Evolutionary conservation across 2,329 filamentous ascomycete species (phyloP), one percentile per base, ranked within the genome.

Genomic region (Cyphellophora attinorum): DNA sequence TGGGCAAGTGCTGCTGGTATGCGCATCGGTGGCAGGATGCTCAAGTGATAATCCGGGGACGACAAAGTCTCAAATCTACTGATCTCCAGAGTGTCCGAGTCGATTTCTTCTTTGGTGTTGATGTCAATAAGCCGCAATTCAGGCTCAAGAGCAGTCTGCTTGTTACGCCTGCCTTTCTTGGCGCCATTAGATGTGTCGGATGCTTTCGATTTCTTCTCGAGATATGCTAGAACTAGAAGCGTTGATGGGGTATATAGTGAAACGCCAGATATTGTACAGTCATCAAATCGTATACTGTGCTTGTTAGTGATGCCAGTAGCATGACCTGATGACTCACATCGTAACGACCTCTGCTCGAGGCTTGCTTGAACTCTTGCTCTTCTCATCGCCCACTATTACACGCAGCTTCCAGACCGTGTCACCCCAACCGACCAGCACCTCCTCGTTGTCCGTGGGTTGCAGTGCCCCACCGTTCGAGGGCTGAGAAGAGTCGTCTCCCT

Each of bases 201-300:
- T 14, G 8, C 17, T 19, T 31, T 31, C 12, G 15, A 14, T 29
- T 85, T 82, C 23, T 79, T 75, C 41, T 79, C 79, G 51, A 86
- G 79, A 61, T 93, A 95, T 54, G 88, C 88, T 62, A 98, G 80
- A 51, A 96, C 81, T 51, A 94, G 74, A 59, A 98, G 72, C 48
- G 94, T 70, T 54, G 76, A 91, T 55, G 85, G 85, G 55, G 86
- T 94, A 76, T 95, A 96, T 61, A 98, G 72, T 46, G 89, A 93
- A 60, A 98, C 81, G 52, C 91, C 91, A 56, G 91, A 94, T 67
- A 98, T 85, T 58, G 94, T 86, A 68, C 91, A 96, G 65, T 98
- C 91, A 61, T 91, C 93, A 53, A 47, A 45, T 43, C 86, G 83
- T 61, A 96, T 74, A 61, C 81, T 88, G 46, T 12, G 16, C 16